A percentile compares a stretch with the other conserved stretches of the same genome.
phyloP scores from a whole-genome alignment of 2,329 filamentous ascomycete genomes.

The Fusarium papillatum region DNA sequence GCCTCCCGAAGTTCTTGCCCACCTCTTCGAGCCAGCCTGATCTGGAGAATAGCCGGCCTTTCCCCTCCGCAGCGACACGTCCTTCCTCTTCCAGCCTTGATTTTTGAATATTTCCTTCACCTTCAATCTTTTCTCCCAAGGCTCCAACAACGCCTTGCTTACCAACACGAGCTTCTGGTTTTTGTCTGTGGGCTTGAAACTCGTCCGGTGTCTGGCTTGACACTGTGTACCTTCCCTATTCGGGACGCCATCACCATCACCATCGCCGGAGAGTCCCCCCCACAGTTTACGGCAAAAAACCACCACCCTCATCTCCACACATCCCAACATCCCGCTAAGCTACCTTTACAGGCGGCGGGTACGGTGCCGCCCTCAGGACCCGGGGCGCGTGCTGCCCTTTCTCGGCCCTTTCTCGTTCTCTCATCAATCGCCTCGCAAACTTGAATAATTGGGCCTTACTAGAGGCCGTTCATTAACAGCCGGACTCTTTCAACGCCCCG shows the following conservation, averaged over 20 bases:
- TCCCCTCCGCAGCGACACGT: neutral
- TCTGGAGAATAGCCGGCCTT: conserved; percentile 6
- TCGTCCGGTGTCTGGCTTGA: conserved; percentile 14
- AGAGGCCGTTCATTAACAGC: conserved; percentile 7
- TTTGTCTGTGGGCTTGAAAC: neutral
- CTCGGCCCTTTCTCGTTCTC: conserved; percentile 39
- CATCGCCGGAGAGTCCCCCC: conserved; percentile 19
- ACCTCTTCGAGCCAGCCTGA: conserved; percentile 1
- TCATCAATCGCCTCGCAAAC: conserved; percentile 28
- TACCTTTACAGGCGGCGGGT: conserved; percentile 18
- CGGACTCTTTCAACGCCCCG: conserved; percentile 7
- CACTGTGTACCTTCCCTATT: conserved; percentile 29
- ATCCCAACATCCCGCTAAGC: conserved; percentile 29
- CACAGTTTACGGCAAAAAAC: conserved; percentile 27
- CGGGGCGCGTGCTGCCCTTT: conserved; percentile 35
- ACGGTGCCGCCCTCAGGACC: conserved; percentile 22
- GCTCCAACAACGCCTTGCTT: conserved; percentile 5
- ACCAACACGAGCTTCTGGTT: conserved; percentile 10
- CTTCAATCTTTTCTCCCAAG: neutral
- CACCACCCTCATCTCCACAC: conserved; percentile 28
- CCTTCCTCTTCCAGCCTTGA: neutral
- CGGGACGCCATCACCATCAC: conserved; percentile 28
- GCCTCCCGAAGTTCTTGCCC: neutral
- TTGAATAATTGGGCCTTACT: conserved; percentile 17
- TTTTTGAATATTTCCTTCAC: neutral